Evolutionary conservation across 2,329 filamentous ascomycete species (phyloP), one percentile per base, ranked within the genome.

Genomic region (Fusarium verticillioides): DNA sequence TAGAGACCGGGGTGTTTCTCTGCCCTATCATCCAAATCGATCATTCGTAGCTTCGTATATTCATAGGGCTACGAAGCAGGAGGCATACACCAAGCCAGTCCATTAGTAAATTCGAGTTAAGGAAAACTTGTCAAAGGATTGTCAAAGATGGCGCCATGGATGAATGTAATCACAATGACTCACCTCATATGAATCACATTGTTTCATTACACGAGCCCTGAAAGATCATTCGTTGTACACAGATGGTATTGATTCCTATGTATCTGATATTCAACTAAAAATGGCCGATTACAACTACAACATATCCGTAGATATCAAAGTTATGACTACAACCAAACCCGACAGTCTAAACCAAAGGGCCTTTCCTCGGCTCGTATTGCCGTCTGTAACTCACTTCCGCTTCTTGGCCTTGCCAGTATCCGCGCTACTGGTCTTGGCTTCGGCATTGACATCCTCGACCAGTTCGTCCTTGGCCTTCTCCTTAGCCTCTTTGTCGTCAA

Each of bases 401-500:
- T 84, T 85, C 62, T 81, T 84, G 16, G 81, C 83, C 66, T 83
- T 83, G 42, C 85, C 85, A 54, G 83, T 85, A 69, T 87, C 84
- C 11, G 84, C 82, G 34, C 89, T 89, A 6, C 84, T 88, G 5
- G 86, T 80, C 81, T 87, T 87, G 32, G 79, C 81, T 70, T 79
- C 77, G 28, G 80, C 81, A 42, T 83, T 82, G 9, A 79, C 79
- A 30, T 79, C 82, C 70, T 81, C 81, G 42, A 81, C 78, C 63
- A 79, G 77, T 58, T 80, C 77, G 78, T 86, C 83, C 60, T 84
- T 81, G 30, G 81, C 82, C 66, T 83, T 82, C 19, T 77, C 79
- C 69, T 82, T 79, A 61, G 83, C 79, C 75, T 83, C 81, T 49
- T 90, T 89, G 21, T 95, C 94, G 34, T 94, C 93, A 21, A 96